Evolutionary conservation across 2,329 filamentous ascomycete species (phyloP).

Genomic region (Aspergillus melleus): DNA sequence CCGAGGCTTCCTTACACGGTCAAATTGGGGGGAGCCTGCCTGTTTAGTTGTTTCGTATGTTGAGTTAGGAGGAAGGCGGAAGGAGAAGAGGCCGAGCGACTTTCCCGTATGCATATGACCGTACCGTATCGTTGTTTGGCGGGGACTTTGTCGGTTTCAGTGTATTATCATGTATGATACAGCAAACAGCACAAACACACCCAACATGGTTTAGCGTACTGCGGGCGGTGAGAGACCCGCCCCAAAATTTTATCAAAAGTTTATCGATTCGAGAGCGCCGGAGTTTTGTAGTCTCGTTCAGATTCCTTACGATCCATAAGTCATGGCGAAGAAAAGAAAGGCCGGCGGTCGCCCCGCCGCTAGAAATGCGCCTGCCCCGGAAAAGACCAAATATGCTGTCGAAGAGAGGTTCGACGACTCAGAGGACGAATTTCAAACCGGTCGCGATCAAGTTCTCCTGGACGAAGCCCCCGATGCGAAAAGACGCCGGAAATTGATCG

Average conservation of each 20-base stretch:
- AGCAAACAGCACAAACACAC: slow-evolving; percentile 22
- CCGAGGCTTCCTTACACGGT: background rate
- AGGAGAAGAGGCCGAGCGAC: background rate
- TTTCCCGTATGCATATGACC: background rate
- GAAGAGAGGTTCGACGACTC: slow-evolving; percentile 84
- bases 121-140: background rate
- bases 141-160: background rate
- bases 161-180: background rate
- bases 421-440: slow-evolving; percentile 88
- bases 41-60: background rate
- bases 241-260: slow-evolving; percentile 38
- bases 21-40: background rate
- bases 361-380: slow-evolving; percentile 29
- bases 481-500: slow-evolving; percentile 67
- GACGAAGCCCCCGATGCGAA: slow-evolving; percentile 80
- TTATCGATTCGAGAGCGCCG: slow-evolving; percentile 15
- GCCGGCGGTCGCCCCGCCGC: slow-evolving; percentile 52
- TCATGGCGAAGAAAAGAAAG: slow-evolving; percentile 67
- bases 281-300: slow-evolving; percentile 1
- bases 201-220: slow-evolving; percentile 14
- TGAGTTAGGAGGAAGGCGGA: background rate
- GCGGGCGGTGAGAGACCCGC: slow-evolving; percentile 31
- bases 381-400: slow-evolving; percentile 37
- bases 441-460: slow-evolving; percentile 81
- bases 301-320: slow-evolving; percentile 3